Percentiles rank a stretch among this genome's conserved stretches.
Conservation (phyloP, 1,139 yeast genomes). For the Saccharomyces pastorianus region DNA sequence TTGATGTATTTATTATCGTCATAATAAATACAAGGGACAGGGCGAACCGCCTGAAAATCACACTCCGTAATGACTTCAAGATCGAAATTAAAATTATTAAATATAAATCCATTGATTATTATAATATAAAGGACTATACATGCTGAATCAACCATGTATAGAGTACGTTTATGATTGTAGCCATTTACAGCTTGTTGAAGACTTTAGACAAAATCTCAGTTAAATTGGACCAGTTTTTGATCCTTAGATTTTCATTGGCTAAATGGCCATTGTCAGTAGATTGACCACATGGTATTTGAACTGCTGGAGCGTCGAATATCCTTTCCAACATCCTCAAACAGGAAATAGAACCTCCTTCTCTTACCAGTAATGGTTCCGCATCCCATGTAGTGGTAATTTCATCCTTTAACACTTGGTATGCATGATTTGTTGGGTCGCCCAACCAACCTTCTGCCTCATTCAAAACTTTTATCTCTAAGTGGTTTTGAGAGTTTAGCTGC, state of each 20-base stretch:
- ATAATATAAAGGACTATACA: background rate
- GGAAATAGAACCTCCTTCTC: constrained; percentile 97
- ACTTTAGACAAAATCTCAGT: constrained; percentile 56
- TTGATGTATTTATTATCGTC: background rate
- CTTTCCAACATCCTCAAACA: constrained; percentile 79
- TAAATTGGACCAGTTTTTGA: constrained; percentile 68
- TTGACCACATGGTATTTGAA: constrained; percentile 95
- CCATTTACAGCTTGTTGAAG: constrained; percentile 37
- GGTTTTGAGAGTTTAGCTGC: constrained; percentile 50
- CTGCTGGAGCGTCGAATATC: constrained; percentile 77
- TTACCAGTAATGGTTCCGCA: constrained; percentile 63
- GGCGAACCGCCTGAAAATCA: background rate
- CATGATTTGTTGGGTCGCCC: constrained; percentile 71
- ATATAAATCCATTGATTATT: background rate
- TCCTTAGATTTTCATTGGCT: constrained; percentile 74
- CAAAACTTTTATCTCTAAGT: constrained; percentile 48
- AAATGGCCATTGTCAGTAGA: constrained; percentile 91
- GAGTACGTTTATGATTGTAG: too few species aligned
- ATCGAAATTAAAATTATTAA: too few species aligned
- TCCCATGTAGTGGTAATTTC: constrained; percentile 61
- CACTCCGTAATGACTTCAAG: background rate
- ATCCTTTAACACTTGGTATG: constrained; percentile 55
- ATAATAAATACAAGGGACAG: background rate
- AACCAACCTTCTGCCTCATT: constrained; percentile 96
- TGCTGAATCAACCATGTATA: background rate